Evolutionary conservation across 331 rosid species (phyloP).

Genomic region (Dryas integrifolia): DNA sequence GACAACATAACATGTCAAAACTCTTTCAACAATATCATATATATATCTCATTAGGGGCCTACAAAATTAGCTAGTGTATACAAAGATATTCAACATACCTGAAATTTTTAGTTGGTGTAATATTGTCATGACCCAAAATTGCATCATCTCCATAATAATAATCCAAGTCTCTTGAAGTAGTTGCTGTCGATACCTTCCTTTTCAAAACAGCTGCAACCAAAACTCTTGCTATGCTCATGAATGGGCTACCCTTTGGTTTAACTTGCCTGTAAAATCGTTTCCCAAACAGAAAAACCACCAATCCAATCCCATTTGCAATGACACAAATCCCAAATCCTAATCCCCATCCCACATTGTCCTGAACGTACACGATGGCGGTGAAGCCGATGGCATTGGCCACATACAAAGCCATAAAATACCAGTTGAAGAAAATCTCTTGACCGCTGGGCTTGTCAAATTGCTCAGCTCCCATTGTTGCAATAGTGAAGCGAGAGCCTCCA

Average conservation of each 20-base stretch:
- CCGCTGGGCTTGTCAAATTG: slow-evolving; percentile 29
- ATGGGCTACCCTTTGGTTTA: slow-evolving; percentile 38
- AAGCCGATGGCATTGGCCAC: slow-evolving; percentile 16
- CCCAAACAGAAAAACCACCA: slow-evolving; percentile 19
- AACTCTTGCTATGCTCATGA: slow-evolving; percentile 27
- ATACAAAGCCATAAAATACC: slow-evolving; percentile 32
- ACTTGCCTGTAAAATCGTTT: slow-evolving; percentile 21
- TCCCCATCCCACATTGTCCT: slow-evolving; percentile 39
- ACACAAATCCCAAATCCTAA: slow-evolving; percentile 31
- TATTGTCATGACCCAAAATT: background rate
- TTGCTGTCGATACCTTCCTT: background rate
- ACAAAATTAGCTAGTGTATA: too few species aligned
- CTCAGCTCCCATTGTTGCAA: slow-evolving; percentile 38
- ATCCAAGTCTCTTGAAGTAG: background rate
- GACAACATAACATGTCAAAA: too few species aligned
- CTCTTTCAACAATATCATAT: too few species aligned
- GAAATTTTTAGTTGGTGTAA: slow-evolving; percentile 17
- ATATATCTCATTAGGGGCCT: too few species aligned
- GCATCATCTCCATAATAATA: slow-evolving; percentile 1
- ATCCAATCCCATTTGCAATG: slow-evolving; percentile 8
- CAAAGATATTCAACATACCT: slow-evolving; percentile 13
- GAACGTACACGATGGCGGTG: slow-evolving; percentile 24
- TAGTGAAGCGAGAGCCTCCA: slow-evolving; percentile 37
- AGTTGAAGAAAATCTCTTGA: slow-evolving; percentile 30
- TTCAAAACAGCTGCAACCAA: slow-evolving; percentile 28